Evolutionary conservation across 2,329 filamentous ascomycete species (phyloP), one percentile per base, ranked within the genome.

Genomic region (Colletotrichum karsti): DNA sequence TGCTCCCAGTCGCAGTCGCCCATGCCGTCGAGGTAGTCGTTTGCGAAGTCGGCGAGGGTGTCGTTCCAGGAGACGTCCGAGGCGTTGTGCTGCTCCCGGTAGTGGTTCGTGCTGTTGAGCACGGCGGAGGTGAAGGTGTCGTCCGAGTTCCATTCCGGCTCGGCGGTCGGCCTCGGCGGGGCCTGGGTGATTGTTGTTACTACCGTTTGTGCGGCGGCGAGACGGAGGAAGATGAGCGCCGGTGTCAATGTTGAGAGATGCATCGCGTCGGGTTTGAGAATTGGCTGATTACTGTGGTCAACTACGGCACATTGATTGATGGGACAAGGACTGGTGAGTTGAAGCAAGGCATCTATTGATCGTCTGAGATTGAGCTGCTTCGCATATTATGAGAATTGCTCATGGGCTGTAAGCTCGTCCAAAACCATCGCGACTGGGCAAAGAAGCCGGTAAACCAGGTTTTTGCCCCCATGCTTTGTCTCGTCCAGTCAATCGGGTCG

Each of bases 21-120:
- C 54, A 59, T 69, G 35, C 71, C 70, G 53, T 73, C 72, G 15
- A 88, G 80, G 73, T 87, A 93, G 2, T 80, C 73, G 4, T 72
- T 68, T 0, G 91, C 90, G 69, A 84, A 90, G 4, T 77, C 73
- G 2, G 87, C 87, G 7, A 92, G 83, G 0, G 89, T 91, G 6
- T 79, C 73, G 79, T 94, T 94, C 91, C 92, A 94, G 4, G 72
- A 69, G 3, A 94, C 74, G 1, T 78, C 75, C 0, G 79, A 79
- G 33, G 90, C 91, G 72, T 89, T 88, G 79, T 94, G 90, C 68
- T 88, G 78, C 7, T 72, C 70, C 22, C 92, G 89, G 80, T 91
- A 93, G 53, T 82, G 77, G 77, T 94, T 94, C 39, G 89, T 92
- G 72, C 84, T 85, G 75, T 88, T 85, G 59, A 94, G 84, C 24